Conservation (phyloP, 1,284 basidiomycete species). For the Sphagnurus paluster region DNA sequence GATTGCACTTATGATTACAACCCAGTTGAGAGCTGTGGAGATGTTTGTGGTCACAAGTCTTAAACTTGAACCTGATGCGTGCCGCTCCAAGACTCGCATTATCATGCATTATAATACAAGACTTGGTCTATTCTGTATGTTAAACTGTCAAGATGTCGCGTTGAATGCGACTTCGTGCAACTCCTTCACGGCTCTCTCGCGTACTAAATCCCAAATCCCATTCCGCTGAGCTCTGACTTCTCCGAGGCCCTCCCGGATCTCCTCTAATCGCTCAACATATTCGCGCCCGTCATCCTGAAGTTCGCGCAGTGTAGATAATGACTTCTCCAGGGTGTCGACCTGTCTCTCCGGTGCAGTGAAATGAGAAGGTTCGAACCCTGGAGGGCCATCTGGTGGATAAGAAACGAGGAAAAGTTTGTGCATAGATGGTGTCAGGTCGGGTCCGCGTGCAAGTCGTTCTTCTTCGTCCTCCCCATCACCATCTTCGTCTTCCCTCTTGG, state of each 20-base stretch:
- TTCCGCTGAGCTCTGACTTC: constrained; percentile 68
- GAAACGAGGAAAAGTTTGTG: constrained; percentile 67
- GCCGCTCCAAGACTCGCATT: no score
- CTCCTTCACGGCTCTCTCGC: constrained; percentile 71
- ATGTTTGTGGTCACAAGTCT: no score
- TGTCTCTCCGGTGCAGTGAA: constrained; percentile 65
- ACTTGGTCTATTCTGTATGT: constrained; percentile 1
- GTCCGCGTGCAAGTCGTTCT: constrained; percentile 56
- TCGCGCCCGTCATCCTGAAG: constrained; percentile 80
- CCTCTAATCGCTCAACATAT: constrained; percentile 76
- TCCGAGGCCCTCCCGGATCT: constrained; percentile 76
- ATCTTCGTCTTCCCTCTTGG: constrained; percentile 69
- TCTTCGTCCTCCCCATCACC: constrained; percentile 49
- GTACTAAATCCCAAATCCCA: constrained; percentile 70
- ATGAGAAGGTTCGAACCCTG: constrained; percentile 56
- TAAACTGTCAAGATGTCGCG: constrained; percentile 8
- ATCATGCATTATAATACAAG: background rate
- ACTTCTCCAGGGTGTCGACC: constrained; percentile 68
- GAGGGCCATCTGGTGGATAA: constrained; percentile 41
- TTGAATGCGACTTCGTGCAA: constrained; percentile 59
- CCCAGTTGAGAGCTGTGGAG: no score
- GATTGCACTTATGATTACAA: no score
- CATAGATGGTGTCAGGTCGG: constrained; percentile 60
- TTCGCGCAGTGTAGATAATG: constrained; percentile 67
- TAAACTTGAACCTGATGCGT: no score